Base-by-base conservation (phyloP, 306 rosid species). In the Malus asiatica region DNA sequence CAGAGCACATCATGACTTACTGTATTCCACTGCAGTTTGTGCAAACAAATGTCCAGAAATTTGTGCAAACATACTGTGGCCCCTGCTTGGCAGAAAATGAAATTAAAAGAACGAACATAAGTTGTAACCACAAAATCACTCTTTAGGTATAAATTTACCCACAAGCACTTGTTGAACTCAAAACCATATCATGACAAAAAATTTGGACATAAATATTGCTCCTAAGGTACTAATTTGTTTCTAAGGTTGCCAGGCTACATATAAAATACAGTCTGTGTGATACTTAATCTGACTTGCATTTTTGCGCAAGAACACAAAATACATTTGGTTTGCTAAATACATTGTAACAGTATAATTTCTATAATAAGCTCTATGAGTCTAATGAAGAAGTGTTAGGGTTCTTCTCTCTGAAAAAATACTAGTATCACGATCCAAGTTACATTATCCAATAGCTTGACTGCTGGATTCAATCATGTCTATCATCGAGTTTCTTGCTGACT, bases 1-100 rank as follows among this genome's bases (percentile, higher is more conserved):
- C 14, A 61, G 32, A 55, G 62, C 48, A 66, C 70, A 53, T 44
- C 68, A 83, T 72, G 59, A 89, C 97, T 95, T 89, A 95, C 99
- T 95, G 99, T 77, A 95, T 95, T 82, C 99, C 99, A 87, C 99
- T 83, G 71, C 99, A 95, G 85, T 87, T 88, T 66, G 92, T 92
- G 92, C 97, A 95, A 82, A 95, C 87, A 88, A 95, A 95, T 12
- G 97, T 92, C 97, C 97, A 95, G 89, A 90, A 95, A 86, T 90
- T 90, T 30, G 97, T 92, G 93, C 97, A 95, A 32, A 92, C 99
- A 88, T 95, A 95, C 77, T 92, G 99, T 22, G 99, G 99, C 68
- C 99, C 99, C 99, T 95, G 96, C 76, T 66, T 52, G 68, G 68
- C 25, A 78, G 40, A 75, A 65, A 76, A 79, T 16, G 77, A 71